Evolutionary conservation across 768 basidiomycete species (phyloP), one percentile per base, ranked within the genome.

Genomic region (Rhodotorula kratochvilovae): DNA sequence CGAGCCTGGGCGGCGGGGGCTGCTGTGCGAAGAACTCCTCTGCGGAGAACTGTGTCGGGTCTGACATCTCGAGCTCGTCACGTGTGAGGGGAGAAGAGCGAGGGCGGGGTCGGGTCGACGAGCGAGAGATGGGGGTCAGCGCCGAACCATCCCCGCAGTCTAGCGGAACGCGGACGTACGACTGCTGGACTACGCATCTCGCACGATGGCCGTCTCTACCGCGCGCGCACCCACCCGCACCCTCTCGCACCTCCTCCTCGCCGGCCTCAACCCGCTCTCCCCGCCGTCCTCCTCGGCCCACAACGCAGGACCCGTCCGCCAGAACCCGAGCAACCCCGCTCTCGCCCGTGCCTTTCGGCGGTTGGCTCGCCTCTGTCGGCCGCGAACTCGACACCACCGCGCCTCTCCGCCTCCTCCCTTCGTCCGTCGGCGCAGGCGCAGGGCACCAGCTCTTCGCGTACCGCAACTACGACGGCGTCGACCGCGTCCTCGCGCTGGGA

Each of bases 1-100:
- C 84, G 25, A 99, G 86, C 15, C 85, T 84, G 2, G 86, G 78
- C 2, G 96, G 96, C 16, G 88, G 87, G 27, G 84, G 84, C 77
- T 99, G 93, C 0, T 91, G 92, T 61, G 86, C 87, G 78, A 96
- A 99, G 83, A 97, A 98, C 5, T 85, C 84, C 73, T 93, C 90
- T 16, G 74, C 74, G 2, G 68, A 70, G 71, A 72, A 75, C 35
- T 67, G 65, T 5, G 5, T 13, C 6, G 45, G 21, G 12, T 58
- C 57, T 1, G n/a, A 3, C 65, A 66, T 66, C 5, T 25, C 25
- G 16, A 0, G 25, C 0, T 16, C 3, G 25, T n/a, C 42, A 33
- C 27, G 33, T 15, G 15, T 16, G 2, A 7, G 39, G 39, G 33
- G 5, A 2, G 23, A 16, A 33, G 33, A 23, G 15, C 17, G 39